Evolutionary conservation across 2,329 filamentous ascomycete genomes (phyloP).

Genomic region (Diatrype stigma): DNA sequence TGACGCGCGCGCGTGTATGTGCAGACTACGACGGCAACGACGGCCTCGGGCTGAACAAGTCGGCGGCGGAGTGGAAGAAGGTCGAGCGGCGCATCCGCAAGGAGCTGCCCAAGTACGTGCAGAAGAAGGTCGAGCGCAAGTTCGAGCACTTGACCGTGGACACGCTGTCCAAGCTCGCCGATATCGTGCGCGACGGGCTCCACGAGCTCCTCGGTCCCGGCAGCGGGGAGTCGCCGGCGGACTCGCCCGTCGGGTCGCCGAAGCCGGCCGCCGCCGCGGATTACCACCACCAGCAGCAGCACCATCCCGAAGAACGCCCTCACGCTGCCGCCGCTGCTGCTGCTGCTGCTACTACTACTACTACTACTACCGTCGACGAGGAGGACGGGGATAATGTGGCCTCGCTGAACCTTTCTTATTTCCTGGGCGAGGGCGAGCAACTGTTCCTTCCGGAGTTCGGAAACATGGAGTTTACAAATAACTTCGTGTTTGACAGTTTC

Average conservation of each 20-base stretch:
- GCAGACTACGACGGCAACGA: slow-evolving; percentile 23
- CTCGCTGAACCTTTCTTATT: too few relatives aligned
- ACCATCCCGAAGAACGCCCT: too few relatives aligned
- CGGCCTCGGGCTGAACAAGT: slow-evolving; percentile 12
- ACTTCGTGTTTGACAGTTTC: neutral
- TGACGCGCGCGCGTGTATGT: slow-evolving; percentile 7
- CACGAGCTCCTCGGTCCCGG: slow-evolving; percentile 20
- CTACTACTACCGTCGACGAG: too few relatives aligned
- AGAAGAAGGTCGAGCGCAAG: slow-evolving; percentile 21
- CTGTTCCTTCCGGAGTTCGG: too few relatives aligned
- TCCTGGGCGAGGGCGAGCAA: too few relatives aligned
- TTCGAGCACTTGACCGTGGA: slow-evolving; percentile 23
- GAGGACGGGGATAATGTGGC: too few relatives aligned
- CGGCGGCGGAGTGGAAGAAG: slow-evolving; percentile 16
- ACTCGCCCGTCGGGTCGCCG: slow-evolving; percentile 16
- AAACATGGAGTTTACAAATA: too few relatives aligned
- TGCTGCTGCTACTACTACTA: too few relatives aligned
- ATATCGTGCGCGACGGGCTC: slow-evolving; percentile 22
- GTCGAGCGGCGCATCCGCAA: slow-evolving; percentile 21
- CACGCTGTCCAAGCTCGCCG: slow-evolving; percentile 17
- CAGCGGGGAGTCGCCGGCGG: slow-evolving; percentile 16
- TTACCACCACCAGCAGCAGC: too few relatives aligned
- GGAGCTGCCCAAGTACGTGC: slow-evolving; percentile 21
- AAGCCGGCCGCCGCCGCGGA: slow-evolving; percentile 1
- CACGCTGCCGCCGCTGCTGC: too few relatives aligned